Evolutionary conservation across 1,284 basidiomycete genomes (phyloP), one percentile per base, ranked within the genome.

Genomic region (Schizopora paradoxa): DNA sequence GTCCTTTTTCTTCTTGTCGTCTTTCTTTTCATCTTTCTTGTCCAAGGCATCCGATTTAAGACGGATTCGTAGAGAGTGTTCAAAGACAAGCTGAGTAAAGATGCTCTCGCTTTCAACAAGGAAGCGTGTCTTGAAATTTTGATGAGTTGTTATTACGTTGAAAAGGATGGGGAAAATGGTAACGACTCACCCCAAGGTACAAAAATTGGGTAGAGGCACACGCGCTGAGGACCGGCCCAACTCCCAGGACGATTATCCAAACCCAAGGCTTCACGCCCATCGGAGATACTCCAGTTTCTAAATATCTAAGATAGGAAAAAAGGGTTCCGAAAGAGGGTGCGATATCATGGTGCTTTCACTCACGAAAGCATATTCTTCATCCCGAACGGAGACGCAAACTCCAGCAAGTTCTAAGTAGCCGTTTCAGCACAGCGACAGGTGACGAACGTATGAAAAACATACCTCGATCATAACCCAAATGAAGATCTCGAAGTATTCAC

Each of bases 61-160:
- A 19, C 77, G 68, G 19, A 80, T 70, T 10, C 75, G 67, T 10
- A 82, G 65, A 1, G 77, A 63, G 47, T 79, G 77, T 49, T 77
- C 72, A 58, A 80, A 79, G 3, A 80, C 57, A 5, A 79, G 65
- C 52, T 80, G 51, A 16, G 70, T 67, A 6, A 76, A 67, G 18
- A 72, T 54, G 26, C 61, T 65, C 37, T 51, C 28, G n/a, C 25
- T 10, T 33, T 40, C 22, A 16, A 49, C 27, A 2, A 41, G 13
- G 5, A 45, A 35, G 14, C 37, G 42, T 4, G 43, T 42, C 48
- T 50, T n/a, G 4, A 23, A 3, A 14, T 6, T 37, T 8, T 8
- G 18, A 19, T n/a, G 6, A 7, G 16, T 16, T 8, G 5, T 11
- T 32, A n/a, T n/a, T n/a, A n/a, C n/a, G n/a, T n/a, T n/a, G n/a